Conservation (phyloP, 768 basidiomycete species). For the Phallus indusiatus region DNA sequence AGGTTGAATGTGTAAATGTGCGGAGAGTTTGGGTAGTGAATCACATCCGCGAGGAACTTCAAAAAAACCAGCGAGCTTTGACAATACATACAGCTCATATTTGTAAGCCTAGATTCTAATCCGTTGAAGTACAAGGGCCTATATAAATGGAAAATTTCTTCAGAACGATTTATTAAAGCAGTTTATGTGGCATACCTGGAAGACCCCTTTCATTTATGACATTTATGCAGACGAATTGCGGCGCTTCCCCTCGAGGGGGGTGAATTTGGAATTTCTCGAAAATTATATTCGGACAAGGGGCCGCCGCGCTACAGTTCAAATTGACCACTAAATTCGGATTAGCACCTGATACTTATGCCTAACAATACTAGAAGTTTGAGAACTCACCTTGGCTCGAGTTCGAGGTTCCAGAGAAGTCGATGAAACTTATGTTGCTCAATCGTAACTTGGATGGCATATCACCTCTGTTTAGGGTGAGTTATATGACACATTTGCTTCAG, state of each 20-base stretch:
- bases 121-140: background rate
- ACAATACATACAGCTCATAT: background rate
- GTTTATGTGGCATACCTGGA: slow-evolving; percentile 15
- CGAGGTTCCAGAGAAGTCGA: slow-evolving; percentile 40
- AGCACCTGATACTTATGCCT: background rate
- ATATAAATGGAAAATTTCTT: background rate
- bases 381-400: slow-evolving; percentile 29
- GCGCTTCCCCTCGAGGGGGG: slow-evolving; percentile 27
- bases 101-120: background rate
- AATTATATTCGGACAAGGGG: slow-evolving; percentile 33
- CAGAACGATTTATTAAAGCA: background rate
- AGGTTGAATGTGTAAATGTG: too few relatives aligned
- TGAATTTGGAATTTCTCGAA: slow-evolving; percentile 33
- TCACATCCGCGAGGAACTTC: too few relatives aligned
- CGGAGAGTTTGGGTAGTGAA: too few relatives aligned
- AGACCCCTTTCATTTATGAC: slow-evolving; percentile 25
- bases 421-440: slow-evolving; percentile 38
- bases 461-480: slow-evolving; percentile 21
- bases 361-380: background rate
- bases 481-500: background rate
- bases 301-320: slow-evolving; percentile 40
- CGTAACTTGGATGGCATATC: slow-evolving; percentile 41
- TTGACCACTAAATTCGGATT: slow-evolving; percentile 31
- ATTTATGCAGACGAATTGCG: slow-evolving; percentile 38
- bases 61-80: too few relatives aligned